Evolutionary conservation across 768 basidiomycete genomes (phyloP).

Genomic region (Favolaschia claudopus): DNA sequence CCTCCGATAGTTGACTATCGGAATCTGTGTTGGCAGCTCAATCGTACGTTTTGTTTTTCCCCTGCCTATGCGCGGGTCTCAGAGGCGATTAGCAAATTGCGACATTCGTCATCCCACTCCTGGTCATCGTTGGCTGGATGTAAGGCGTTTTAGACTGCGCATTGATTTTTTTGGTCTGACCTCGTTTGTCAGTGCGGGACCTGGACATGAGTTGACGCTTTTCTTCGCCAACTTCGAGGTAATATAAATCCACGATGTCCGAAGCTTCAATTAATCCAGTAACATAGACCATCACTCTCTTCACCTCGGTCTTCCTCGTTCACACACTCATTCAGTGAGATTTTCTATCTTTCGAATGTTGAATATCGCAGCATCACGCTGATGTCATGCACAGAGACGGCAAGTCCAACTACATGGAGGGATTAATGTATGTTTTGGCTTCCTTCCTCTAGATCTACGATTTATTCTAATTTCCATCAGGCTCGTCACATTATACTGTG

Average conservation of each 20-base stretch:
- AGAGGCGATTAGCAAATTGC: slow-evolving; percentile 73
- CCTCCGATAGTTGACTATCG: slow-evolving; percentile 66
- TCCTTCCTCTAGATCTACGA: slow-evolving; percentile 32
- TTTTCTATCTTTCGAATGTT: neutral
- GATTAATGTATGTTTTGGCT: slow-evolving; percentile 64
- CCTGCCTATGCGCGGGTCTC: neutral
- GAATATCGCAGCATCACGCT: slow-evolving; percentile 3
- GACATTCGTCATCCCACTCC: slow-evolving; percentile 83
- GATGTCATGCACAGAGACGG: slow-evolving; percentile 63
- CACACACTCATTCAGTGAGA: slow-evolving; percentile 79
- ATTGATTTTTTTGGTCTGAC: neutral
- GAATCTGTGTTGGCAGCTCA: slow-evolving; percentile 81
- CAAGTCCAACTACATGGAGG: slow-evolving; percentile 93
- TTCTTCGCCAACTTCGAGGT: slow-evolving; percentile 91
- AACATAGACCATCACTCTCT: slow-evolving; percentile 83
- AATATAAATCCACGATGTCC: slow-evolving; percentile 15
- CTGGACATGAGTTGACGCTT: slow-evolving; percentile 74
- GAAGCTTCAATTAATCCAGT: neutral
- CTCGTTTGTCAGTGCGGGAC: slow-evolving; percentile 52
- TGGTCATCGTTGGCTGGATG: slow-evolving; percentile 92
- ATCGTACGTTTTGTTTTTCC: slow-evolving; percentile 58
- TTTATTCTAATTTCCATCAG: slow-evolving; percentile 51
- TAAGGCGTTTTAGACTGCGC: slow-evolving; percentile 45
- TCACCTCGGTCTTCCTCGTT: slow-evolving; percentile 88
- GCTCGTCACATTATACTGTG: slow-evolving; percentile 74